Evolutionary conservation across 768 basidiomycete species (phyloP), one percentile per base, ranked within the genome.

Genomic region (Collybia nuda): DNA sequence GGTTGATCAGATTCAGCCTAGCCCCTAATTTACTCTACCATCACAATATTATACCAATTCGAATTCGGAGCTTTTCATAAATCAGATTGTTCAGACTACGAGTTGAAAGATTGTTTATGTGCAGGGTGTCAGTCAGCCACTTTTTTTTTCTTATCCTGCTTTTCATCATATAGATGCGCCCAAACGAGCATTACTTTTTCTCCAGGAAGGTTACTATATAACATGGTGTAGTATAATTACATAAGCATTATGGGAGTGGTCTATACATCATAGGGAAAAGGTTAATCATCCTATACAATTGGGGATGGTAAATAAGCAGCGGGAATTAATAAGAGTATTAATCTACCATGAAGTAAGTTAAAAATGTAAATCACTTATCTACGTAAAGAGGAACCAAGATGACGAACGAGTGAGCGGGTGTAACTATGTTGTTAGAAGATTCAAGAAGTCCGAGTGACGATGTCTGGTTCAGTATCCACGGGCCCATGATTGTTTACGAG

Each of bases 401-500:
- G 59, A 66, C 67, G 60, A 71, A 66, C 67, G 60, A 71, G 67
- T 45, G 66, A 68, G 67, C 69, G 70, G 70, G 51, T 68, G 70
- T 76, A 72, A 67, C 68, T 62, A 72, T 57, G 64, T 57, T 43
- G 50, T 63, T 61, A 56, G 48, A 56, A 57, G 28, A 22, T n/a
- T 14, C 21, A n/a, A 24, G 28, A 22, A 47, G 39, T 39, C 23
- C 37, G 15, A 21, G 17, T 28, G 42, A 24, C n/a, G 57, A 49
- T 50, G 64, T 63, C 66, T 58, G 67, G 65, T 69, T 77, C 68
- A 80, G 59, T 74, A 75, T 58, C 72, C 69, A 62, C 73, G 68
- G 62, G 14, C 37, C 29, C 53, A 54, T 61, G 72, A 60, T 77
- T 77, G 82, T 64, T 78, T 78, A 60, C 73, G 75, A 56, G 72